Conservation (phyloP, 805 yeast species). For the Brettanomyces bruxellensis region DNA sequence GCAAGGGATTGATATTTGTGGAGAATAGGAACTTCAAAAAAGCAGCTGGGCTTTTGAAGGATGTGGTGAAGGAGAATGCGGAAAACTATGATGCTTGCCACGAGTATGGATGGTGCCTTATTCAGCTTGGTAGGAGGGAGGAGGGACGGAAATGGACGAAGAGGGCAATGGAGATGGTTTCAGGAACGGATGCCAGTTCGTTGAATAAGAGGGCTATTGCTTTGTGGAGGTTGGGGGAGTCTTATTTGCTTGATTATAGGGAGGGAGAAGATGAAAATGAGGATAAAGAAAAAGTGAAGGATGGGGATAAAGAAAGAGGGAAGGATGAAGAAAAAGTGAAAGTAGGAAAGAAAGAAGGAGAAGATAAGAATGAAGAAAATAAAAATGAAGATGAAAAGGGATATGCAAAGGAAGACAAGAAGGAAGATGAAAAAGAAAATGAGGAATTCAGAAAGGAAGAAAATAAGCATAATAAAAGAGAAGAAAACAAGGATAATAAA, state of each 20-base stretch:
- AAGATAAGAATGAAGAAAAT: too few species aligned
- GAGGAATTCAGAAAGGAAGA: too few species aligned
- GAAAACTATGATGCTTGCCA: conserved; percentile 49
- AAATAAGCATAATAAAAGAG: conserved; percentile 5
- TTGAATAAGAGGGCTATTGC: conserved; percentile 49
- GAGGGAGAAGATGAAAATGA: neutral
- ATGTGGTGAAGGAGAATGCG: conserved; percentile 41
- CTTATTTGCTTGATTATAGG: conserved; percentile 34
- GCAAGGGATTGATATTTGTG: conserved; percentile 69
- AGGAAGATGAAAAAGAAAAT: too few species aligned
- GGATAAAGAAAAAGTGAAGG: neutral
- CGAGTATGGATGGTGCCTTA: conserved; percentile 74
- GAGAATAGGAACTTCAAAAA: conserved; percentile 50
- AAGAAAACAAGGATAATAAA: conserved; percentile 5
- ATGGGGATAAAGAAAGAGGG: neutral
- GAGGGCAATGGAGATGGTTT: conserved; percentile 31
- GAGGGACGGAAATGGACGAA: conserved; percentile 45
- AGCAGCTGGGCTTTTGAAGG: conserved; percentile 45
- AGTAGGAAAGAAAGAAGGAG: too few species aligned
- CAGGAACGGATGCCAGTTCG: conserved; percentile 44
- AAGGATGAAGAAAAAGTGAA: too few species aligned
- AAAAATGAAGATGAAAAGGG: too few species aligned
- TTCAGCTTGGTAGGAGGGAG: conserved; percentile 40
- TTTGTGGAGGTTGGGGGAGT: conserved; percentile 68
- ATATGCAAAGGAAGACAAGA: too few species aligned